Conservation (phyloP, 2,329 filamentous ascomycete species). For the Mollisia scopiformis region DNA sequence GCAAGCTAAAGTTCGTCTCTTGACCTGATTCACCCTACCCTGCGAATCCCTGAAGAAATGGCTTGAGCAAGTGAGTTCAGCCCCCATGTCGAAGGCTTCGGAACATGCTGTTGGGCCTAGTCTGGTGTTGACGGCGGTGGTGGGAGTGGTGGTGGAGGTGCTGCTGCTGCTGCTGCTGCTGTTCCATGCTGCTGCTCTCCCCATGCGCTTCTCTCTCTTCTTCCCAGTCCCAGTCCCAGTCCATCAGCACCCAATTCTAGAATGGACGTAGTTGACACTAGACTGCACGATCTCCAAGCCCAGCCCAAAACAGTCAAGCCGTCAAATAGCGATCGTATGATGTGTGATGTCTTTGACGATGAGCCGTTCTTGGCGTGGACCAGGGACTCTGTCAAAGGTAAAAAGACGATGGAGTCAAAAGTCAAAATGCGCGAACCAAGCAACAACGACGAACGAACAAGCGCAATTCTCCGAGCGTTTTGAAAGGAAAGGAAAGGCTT, state of each 20-base stretch:
- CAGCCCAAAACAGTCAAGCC: background rate
- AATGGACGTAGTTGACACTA: background rate
- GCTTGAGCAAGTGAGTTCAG: too few species aligned
- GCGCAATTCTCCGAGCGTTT: background rate
- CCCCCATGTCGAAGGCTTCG: background rate
- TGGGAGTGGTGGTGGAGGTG: background rate
- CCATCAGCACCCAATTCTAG: constrained; percentile 1
- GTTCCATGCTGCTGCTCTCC: background rate
- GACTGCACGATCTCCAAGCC: background rate
- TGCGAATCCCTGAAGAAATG: too few species aligned
- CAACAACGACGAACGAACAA: too few species aligned
- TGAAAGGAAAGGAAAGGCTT: background rate
- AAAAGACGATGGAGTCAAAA: background rate
- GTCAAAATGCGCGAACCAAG: background rate
- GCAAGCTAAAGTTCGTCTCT: constrained; percentile 3
- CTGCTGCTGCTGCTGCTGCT: background rate
- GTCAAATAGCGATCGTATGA: background rate
- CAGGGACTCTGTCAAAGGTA: background rate
- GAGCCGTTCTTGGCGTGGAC: too few species aligned
- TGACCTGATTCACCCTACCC: background rate
- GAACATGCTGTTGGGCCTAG: background rate
- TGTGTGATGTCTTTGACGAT: too few species aligned
- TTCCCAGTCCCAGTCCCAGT: background rate
- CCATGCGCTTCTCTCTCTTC: too few species aligned
- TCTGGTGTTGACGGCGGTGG: too few species aligned